phyloP scores from a whole-genome alignment of 2,329 filamentous ascomycete genomes.

The Cytospora schulzeri region DNA sequence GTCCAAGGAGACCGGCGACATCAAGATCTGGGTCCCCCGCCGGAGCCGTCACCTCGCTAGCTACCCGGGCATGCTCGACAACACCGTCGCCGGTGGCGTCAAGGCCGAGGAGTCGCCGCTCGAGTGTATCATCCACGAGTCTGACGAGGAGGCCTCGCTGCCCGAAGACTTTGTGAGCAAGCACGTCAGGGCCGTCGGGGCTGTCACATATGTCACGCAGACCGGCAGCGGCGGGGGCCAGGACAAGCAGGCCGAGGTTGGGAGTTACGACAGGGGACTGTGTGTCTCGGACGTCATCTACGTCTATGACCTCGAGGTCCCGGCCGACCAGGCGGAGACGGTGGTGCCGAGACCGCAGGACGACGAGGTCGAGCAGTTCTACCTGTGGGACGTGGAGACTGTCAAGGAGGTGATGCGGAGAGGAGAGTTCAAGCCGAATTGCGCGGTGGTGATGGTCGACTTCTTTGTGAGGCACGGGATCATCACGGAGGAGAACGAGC shows the following conservation, averaged over 20 bases:
- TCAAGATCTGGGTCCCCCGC: conserved; percentile 71
- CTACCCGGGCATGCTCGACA: conserved; percentile 72
- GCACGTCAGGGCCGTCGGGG: conserved; percentile 56
- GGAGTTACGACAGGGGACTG: conserved; percentile 62
- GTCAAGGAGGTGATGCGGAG: conserved; percentile 63
- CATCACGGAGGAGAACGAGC: conserved; percentile 71
- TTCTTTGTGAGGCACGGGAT: conserved; percentile 80
- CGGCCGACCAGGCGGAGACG: conserved; percentile 45
- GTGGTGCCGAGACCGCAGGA: conserved; percentile 70
- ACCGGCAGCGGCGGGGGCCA: conserved; percentile 64
- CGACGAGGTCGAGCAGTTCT: conserved; percentile 77
- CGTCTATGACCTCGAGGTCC: conserved; percentile 69
- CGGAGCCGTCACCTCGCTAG: conserved; percentile 66
- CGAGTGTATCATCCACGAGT: conserved; percentile 68
- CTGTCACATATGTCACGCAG: conserved; percentile 68
- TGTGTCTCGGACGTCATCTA: conserved; percentile 71
- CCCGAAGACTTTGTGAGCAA: conserved; percentile 58
- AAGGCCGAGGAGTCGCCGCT: conserved; percentile 63
- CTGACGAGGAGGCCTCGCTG: conserved; percentile 71
- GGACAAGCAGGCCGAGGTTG: conserved; percentile 46
- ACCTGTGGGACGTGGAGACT: conserved; percentile 62
- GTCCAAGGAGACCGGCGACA: conserved; percentile 38
- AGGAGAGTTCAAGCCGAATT: conserved; percentile 84
- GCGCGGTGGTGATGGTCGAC: conserved; percentile 74
- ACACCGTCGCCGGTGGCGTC: conserved; percentile 73